These are phyloP conservation scores for Leccinum disarticulatum DNA, from an alignment of 768 basidiomycete species.

Conservation along the genomic window DNA sequence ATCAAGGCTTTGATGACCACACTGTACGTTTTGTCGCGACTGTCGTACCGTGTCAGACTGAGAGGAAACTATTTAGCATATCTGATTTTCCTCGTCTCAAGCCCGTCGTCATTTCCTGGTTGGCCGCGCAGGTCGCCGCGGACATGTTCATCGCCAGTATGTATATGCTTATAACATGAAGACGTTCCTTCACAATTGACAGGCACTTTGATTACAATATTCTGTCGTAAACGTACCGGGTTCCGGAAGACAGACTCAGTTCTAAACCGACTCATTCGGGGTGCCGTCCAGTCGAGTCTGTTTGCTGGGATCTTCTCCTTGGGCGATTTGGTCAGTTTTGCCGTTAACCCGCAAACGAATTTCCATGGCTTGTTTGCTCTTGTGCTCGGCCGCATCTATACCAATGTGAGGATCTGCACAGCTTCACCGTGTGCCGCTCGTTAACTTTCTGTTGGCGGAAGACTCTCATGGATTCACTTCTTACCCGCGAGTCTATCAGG, in stretches of 20 bases:
- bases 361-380: not conserved
- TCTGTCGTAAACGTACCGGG: not conserved
- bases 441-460: not conserved
- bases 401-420: not conserved
- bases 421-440: no score
- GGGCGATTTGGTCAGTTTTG: not conserved
- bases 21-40: not conserved
- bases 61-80: not conserved
- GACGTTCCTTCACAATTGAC: not conserved
- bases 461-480: conserved; percentile 14
- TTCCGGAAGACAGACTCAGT: not conserved
- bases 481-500: conserved; percentile 4
- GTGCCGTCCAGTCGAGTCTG: not conserved
- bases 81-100: not conserved
- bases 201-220: not conserved
- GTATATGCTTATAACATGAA: not conserved
- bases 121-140: not conserved
- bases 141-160: not conserved
- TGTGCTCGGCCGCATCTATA: not conserved
- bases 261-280: not conserved
- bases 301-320: not conserved
- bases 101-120: not conserved
- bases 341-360: not conserved
- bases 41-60: not conserved
- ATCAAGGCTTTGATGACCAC: not conserved